Conservation (phyloP, 2,329 filamentous ascomycete genomes). For the Aspergillus udagawae region DNA sequence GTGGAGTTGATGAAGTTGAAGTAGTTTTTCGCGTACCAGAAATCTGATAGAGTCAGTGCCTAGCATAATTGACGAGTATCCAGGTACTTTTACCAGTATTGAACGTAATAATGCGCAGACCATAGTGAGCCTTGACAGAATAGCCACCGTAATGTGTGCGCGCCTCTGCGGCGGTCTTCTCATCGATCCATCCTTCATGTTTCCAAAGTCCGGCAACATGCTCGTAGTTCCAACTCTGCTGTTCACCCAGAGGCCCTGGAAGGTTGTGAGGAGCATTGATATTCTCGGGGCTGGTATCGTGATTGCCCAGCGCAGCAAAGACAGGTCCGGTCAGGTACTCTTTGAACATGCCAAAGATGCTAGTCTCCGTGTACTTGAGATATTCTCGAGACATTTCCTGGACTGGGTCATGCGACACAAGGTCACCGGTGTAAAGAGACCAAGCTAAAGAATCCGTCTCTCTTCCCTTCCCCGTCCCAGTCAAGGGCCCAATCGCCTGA, state of each 20-base stretch:
- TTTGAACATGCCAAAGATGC: conserved; percentile 54
- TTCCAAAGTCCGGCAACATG: conserved; percentile 54
- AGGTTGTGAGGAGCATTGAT: conserved; percentile 52
- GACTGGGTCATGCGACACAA: conserved; percentile 53
- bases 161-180: conserved; percentile 45
- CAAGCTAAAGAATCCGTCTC: conserved; percentile 46
- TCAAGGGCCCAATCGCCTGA: conserved; percentile 53
- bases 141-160: conserved; percentile 55
- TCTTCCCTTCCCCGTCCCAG: conserved; percentile 48
- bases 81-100: conserved; percentile 41
- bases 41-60: conserved; percentile 12
- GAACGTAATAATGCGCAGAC: conserved; percentile 50
- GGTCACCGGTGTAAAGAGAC: conserved; percentile 55
- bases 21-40: conserved; percentile 37
- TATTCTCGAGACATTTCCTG: conserved; percentile 51
- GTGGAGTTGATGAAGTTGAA: conserved; percentile 52
- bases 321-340: conserved; percentile 54
- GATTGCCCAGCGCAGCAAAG: conserved; percentile 55
- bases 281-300: conserved; percentile 53
- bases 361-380: conserved; percentile 51
- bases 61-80: neutral
- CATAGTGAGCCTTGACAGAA: conserved; percentile 51
- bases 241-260: conserved; percentile 50
- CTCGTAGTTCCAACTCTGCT: conserved; percentile 57
- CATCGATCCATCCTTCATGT: conserved; percentile 53